A percentile compares a stretch with the other conserved stretches of the same genome.
Conservation (phyloP, 2,329 filamentous ascomycete species). For the Apiospora rasikravindrae region DNA sequence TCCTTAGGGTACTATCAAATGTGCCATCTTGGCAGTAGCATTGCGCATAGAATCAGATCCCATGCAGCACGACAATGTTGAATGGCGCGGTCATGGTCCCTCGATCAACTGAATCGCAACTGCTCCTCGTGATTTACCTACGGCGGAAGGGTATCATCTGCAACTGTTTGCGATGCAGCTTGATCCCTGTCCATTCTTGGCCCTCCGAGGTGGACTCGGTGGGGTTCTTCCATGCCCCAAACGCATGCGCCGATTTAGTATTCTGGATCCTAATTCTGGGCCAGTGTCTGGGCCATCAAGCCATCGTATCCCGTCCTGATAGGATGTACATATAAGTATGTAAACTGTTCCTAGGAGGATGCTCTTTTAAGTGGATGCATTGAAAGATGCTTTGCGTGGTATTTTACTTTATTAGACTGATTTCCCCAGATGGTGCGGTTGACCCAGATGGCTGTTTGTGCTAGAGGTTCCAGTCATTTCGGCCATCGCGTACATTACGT, state of each 20-base stretch:
- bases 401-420: background rate
- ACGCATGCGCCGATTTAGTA: background rate
- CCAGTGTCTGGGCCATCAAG: no score
- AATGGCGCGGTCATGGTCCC: constrained; percentile 22
- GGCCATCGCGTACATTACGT: background rate
- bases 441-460: background rate
- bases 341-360: background rate
- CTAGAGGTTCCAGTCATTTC: background rate
- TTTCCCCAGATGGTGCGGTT: constrained; percentile 6
- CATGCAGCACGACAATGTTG: constrained; percentile 24
- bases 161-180: constrained; percentile 6
- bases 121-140: constrained; percentile 36
- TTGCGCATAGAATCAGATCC: constrained; percentile 22
- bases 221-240: background rate
- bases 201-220: background rate
- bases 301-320: background rate
- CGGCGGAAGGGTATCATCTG: background rate
- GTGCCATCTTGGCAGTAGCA: background rate
- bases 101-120: constrained; percentile 30
- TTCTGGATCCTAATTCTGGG: background rate
- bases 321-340: no score
- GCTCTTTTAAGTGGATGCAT: background rate
- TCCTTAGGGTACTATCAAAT: background rate
- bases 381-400: background rate
- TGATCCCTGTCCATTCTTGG: background rate